These are phyloP conservation scores for Hygrophoropsis aurantiaca DNA, from an alignment of 768 basidiomycete species.

Conservation along the genomic window DNA sequence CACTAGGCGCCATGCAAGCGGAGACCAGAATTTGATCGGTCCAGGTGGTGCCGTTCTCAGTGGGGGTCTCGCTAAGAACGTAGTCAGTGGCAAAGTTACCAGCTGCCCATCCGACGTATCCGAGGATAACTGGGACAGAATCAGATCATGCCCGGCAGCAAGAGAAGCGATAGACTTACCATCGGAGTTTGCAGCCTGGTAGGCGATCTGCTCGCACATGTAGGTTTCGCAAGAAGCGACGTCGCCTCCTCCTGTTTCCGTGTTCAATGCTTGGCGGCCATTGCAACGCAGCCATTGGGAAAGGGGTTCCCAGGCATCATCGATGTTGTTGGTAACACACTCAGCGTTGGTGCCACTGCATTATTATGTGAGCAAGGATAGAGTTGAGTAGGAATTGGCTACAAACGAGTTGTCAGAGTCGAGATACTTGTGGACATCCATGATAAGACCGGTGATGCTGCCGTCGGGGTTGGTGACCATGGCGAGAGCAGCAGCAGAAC, in stretches of 20 bases:
- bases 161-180: conserved; percentile 24
- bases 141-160: not conserved
- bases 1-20: conserved; percentile 30
- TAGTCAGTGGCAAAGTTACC: conserved; percentile 26
- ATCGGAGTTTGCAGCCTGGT: conserved; percentile 44
- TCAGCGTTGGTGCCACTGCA: conserved; percentile 33
- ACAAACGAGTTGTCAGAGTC: conserved; percentile 47
- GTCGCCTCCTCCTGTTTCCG: conserved; percentile 60
- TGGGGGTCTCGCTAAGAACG: conserved; percentile 22
- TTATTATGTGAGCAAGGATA: conserved; percentile 8
- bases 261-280: conserved; percentile 52
- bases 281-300: conserved; percentile 47
- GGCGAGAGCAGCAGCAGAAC: conserved; percentile 44
- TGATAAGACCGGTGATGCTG: conserved; percentile 40
- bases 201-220: conserved; percentile 44
- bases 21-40: conserved; percentile 42
- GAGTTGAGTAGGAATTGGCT: not conserved
- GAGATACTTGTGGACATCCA: conserved; percentile 60
- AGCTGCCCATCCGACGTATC: conserved; percentile 32
- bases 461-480: conserved; percentile 45
- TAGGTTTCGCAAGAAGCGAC: conserved; percentile 42
- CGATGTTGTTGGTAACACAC: conserved; percentile 53
- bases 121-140: conserved; percentile 14
- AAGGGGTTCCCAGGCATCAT: conserved; percentile 43
- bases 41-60: conserved; percentile 25